phyloP scores from a whole-genome alignment of 345 rosid species.

The Diplotaxis tenuifolia region DNA sequence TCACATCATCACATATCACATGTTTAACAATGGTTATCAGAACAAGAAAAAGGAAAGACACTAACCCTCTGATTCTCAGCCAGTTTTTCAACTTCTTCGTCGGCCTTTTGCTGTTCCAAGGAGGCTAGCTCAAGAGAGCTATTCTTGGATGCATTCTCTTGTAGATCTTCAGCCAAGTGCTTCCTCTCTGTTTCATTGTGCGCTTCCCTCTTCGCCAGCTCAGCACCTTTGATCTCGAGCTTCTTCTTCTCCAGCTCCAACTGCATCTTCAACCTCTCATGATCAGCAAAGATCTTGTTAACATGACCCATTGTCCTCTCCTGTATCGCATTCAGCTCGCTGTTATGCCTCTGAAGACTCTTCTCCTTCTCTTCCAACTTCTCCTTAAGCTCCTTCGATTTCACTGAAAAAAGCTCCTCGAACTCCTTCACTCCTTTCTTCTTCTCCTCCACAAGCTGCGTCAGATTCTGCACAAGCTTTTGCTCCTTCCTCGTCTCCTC shows the following conservation, averaged over 20 bases:
- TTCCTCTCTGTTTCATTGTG: slow-evolving; percentile 50
- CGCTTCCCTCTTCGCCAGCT: slow-evolving; percentile 82
- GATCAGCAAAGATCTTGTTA: slow-evolving; percentile 63
- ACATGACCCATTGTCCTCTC: slow-evolving; percentile 58
- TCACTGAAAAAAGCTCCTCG: slow-evolving; percentile 49
- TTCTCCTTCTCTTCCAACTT: slow-evolving; percentile 68
- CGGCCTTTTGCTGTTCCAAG: slow-evolving; percentile 78
- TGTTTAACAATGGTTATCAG: not conserved
- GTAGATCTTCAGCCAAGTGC: slow-evolving; percentile 59
- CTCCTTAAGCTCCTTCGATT: slow-evolving; percentile 46
- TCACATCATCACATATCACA: not conserved
- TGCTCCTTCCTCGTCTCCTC: slow-evolving; percentile 82
- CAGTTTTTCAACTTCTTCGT: slow-evolving; percentile 70
- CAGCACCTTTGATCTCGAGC: slow-evolving; percentile 62
- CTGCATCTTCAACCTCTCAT: slow-evolving; percentile 63
- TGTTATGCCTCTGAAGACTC: slow-evolving; percentile 69
- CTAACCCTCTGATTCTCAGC: slow-evolving; percentile 84
- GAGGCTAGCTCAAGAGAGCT: slow-evolving; percentile 73
- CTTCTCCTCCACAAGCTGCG: slow-evolving; percentile 60
- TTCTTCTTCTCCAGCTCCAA: slow-evolving; percentile 63
- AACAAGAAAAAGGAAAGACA: not conserved
- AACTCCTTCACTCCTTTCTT: slow-evolving; percentile 56
- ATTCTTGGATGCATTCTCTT: slow-evolving; percentile 70
- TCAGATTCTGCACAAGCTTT: slow-evolving; percentile 64
- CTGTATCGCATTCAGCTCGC: slow-evolving; percentile 67